Evolutionary conservation across 1,284 basidiomycete species (phyloP), one percentile per base, ranked within the genome.

Genomic region (Cutaneotrichosporon dermatis): DNA sequence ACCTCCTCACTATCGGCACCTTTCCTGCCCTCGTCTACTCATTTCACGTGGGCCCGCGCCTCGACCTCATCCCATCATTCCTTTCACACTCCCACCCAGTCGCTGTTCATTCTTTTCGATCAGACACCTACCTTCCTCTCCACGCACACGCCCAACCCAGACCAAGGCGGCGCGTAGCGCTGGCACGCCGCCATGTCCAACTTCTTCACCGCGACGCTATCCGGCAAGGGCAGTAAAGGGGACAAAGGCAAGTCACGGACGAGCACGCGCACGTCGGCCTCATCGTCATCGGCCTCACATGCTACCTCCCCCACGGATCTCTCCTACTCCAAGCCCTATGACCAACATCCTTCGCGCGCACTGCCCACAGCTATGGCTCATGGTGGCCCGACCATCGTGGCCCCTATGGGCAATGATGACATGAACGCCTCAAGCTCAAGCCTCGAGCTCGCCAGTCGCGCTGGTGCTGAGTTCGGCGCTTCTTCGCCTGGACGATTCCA

Each of bases 391-490:
- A 33, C 43, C 34, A 51, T 9, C 37, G 4, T 51, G n/a, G 6
- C 15, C 16, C 37, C 37, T 12, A 12, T 39, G 25, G 44, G 5
- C 39, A 16, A 51, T 39, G 25, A 51, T 12, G 35, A 34, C 16
- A 16, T 12, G 35, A 33, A 51, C 50, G 37, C 37, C 15, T 55
- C 53, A 11, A 40, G 35, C 33, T 55, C 54, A 45, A 55, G 45
- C 39, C 11, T 55, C 12, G 44, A 55, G 6, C 35, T 48, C 25
- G 25, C 25, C 8, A 49, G 6, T 10, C 36, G 45, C 50, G 12
- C 12, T 8, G 39, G 9, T 9, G 39, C 39, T 40, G 70, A 72
- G 54, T 69, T 74, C 59, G 70, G 70, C 8, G 67, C 58, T 16
- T 51, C 45, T 8, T 55, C 48, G n/a, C 48, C 59, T 12, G 51